phyloP scores from a whole-genome alignment of 306 rosid species.

The Fragaria nilgerrensis region DNA sequence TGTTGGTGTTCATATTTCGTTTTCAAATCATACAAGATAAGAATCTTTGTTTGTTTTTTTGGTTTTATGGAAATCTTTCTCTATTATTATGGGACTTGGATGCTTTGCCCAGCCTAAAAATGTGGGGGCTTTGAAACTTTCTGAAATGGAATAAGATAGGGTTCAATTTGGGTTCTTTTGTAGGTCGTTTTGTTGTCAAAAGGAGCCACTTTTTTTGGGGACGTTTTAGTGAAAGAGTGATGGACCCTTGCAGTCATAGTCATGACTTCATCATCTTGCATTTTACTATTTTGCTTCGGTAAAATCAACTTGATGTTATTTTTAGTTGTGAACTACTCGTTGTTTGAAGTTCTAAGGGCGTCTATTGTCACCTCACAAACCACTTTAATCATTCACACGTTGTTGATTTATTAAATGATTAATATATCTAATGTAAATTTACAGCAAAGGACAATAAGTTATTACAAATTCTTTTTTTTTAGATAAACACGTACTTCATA shows the following conservation, averaged over 20 bases:
- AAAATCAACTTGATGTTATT: not conserved
- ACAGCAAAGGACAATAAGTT: too few relatives aligned
- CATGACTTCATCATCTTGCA: not conserved
- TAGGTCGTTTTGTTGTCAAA: not conserved
- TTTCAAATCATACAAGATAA: slow-evolving; percentile 40
- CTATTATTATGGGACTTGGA: not conserved
- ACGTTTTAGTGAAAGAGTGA: not conserved
- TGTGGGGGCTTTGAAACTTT: not conserved
- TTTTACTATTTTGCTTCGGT: not conserved
- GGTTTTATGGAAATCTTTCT: not conserved
- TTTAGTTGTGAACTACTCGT: not conserved
- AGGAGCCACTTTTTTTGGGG: not conserved
- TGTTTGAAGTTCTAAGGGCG: too few relatives aligned
- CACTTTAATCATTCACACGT: too few relatives aligned
- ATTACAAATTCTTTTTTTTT: too few relatives aligned
- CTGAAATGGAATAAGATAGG: not conserved
- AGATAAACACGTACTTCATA: too few relatives aligned
- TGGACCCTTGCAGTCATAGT: not conserved
- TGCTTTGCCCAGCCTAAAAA: slow-evolving; percentile 23
- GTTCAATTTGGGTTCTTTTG: not conserved
- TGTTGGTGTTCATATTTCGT: slow-evolving; percentile 13
- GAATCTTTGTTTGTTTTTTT: slow-evolving; percentile 27
- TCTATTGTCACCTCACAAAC: too few relatives aligned
- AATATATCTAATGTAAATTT: too few relatives aligned
- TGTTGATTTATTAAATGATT: too few relatives aligned